Base-by-base conservation (phyloP, 225 moss, liverwort and hornwort genomes). In the Marchantia paleacea region DNA sequence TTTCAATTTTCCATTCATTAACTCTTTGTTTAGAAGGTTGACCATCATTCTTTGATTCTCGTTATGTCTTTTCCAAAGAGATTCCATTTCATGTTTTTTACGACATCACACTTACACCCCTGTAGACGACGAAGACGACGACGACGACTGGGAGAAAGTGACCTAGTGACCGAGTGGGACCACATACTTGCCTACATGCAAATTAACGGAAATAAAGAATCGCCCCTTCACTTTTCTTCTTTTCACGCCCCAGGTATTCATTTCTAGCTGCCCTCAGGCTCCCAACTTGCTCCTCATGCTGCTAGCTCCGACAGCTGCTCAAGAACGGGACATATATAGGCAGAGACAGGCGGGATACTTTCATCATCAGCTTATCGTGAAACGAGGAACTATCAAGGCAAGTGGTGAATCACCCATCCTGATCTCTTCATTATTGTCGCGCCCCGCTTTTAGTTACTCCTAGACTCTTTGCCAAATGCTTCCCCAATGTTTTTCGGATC, bases 11-110 rank as follows among this genome's bases (percentile, higher is more conserved):
- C 31, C 69, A 16, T 49, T 12, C 24, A 9, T 18, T n/a, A n/a
- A 53, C 13, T 25, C 73, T 52, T 25, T 52, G 73, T 73, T 73
- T 73, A 52, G 73, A 53, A 73, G 25, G 52, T 73, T 73, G 73
- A 73, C 73, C 53, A 72, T 2, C 18, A 57, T 19, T 19, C 10
- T 52, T 12, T 10, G 30, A 58, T 63, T 63, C 63, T 70, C 16
- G 47, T 69, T 70, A 0, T 6, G 12, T 39, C 12, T 25, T 10
- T 51, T 1, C n/a, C 68, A 6, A 51, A 19, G 72, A 73, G 73
- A 73, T 73, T 52, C 73, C 73, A 25, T 0, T 26, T 53, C 20
- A 25, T 73, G 48, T 31, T 31, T 69, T 73, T 73, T 5, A 73
- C 25, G 52, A 52, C 73, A n/a, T 53, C 12, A 24, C 52, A 24